Conservation (phyloP, 257 asterid genomes). For the Solanum microdontum region DNA sequence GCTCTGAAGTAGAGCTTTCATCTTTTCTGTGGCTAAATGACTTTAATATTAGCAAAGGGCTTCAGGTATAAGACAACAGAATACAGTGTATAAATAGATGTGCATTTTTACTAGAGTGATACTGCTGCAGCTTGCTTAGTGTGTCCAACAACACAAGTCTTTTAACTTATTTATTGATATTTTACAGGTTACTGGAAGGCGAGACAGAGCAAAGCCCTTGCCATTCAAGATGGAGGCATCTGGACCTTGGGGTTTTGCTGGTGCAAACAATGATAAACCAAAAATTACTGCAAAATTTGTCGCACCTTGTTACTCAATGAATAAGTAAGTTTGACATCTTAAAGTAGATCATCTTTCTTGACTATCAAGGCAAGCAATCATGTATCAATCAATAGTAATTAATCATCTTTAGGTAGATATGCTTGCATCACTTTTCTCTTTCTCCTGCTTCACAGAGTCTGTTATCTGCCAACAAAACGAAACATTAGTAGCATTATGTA, state of each 20-base stretch:
- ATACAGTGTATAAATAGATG: not conserved
- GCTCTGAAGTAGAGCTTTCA: not conserved
- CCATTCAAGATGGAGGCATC: slow-evolving; percentile 79
- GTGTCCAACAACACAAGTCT: not conserved
- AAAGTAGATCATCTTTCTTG: not conserved
- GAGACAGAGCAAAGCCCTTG: slow-evolving; percentile 95
- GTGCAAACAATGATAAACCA: slow-evolving; percentile 80
- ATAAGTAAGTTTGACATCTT: slow-evolving; percentile 46
- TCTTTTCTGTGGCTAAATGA: not conserved
- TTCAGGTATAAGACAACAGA: not conserved
- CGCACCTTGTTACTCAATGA: slow-evolving; percentile 84
- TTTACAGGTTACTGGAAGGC: slow-evolving; percentile 84
- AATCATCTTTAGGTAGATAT: not conserved
- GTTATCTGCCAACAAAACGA: not conserved
- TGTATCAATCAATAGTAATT: not conserved
- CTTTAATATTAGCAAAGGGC: not conserved
- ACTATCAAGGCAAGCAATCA: not conserved
- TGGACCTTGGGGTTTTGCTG: slow-evolving; percentile 90
- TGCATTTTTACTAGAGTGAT: not conserved
- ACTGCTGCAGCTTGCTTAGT: not conserved
- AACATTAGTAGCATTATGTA: not conserved
- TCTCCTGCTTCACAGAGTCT: not conserved
- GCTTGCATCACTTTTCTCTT: not conserved
- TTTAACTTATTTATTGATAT: not conserved
- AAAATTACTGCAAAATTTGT: slow-evolving; percentile 69